Percentiles rank a stretch among this genome's conserved stretches.
Evolutionary conservation across 2,329 filamentous ascomycete genomes (phyloP).

Genomic region (Pleomassaria siparia): DNA sequence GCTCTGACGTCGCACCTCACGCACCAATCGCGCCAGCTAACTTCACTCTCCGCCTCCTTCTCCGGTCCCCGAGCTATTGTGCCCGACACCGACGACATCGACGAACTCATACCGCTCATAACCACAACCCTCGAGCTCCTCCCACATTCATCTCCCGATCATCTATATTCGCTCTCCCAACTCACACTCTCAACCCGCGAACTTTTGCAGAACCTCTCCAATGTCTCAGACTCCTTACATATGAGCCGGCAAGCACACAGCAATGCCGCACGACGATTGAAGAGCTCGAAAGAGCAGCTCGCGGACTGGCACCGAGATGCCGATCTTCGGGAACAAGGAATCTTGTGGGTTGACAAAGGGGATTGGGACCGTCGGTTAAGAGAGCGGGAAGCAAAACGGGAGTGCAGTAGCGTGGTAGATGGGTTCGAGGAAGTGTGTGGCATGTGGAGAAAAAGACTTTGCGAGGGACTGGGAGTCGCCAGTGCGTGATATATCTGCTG

Average conservation of each 20-base stretch:
- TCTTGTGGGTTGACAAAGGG: slow-evolving; percentile 76
- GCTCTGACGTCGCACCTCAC: slow-evolving; percentile 73
- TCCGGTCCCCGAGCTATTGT: slow-evolving; percentile 68
- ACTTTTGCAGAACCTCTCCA: slow-evolving; percentile 77
- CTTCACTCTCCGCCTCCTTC: slow-evolving; percentile 71
- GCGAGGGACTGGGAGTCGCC: slow-evolving; percentile 47
- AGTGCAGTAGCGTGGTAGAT: slow-evolving; percentile 84
- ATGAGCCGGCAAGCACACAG: slow-evolving; percentile 89
- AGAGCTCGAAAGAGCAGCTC: slow-evolving; percentile 81
- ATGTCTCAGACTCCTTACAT: slow-evolving; percentile 87
- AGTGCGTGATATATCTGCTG: slow-evolving; percentile 35
- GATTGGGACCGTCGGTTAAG: slow-evolving; percentile 79
- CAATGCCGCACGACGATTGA: slow-evolving; percentile 76
- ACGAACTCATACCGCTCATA: slow-evolving; percentile 69
- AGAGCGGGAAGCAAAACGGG: slow-evolving; percentile 76
- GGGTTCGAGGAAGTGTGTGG: slow-evolving; percentile 93
- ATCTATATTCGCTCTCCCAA: slow-evolving; percentile 67
- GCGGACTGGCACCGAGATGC: slow-evolving; percentile 82
- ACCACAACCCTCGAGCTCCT: slow-evolving; percentile 66
- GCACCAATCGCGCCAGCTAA: slow-evolving; percentile 74
- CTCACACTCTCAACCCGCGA: slow-evolving; percentile 67
- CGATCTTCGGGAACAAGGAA: slow-evolving; percentile 78
- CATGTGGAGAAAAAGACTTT: slow-evolving; percentile 74
- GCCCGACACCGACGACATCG: slow-evolving; percentile 65
- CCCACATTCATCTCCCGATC: slow-evolving; percentile 65